Percentiles rank a stretch among this genome's conserved stretches.
phyloP scores from a whole-genome alignment of 495 filamentous ascomycete genomes.

The Daldinia caldariorum region DNA sequence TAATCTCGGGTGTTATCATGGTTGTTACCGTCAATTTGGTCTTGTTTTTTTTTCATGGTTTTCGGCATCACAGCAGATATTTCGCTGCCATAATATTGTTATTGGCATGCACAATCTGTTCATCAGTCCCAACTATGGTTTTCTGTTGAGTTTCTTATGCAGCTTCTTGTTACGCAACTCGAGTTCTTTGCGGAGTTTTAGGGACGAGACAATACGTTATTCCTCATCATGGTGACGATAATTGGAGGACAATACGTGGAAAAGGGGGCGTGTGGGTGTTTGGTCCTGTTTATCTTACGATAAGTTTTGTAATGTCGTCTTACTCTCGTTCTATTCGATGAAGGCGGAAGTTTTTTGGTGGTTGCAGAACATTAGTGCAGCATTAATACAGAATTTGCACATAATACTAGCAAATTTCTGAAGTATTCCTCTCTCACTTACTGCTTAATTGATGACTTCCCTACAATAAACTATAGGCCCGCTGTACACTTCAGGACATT shows the following conservation, averaged over 20 bases:
- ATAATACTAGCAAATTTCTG: slow-evolving; percentile 3
- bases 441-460: not conserved
- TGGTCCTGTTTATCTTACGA: slow-evolving; percentile 39
- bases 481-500: not conserved
- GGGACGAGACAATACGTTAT: slow-evolving; percentile 43
- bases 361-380: slow-evolving; percentile 38
- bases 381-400: slow-evolving; percentile 41
- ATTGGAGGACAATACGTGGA: slow-evolving; percentile 35
- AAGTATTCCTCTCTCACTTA: not conserved
- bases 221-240: slow-evolving; percentile 37
- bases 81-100: slow-evolving; percentile 22
- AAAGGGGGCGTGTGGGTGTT: slow-evolving; percentile 33
- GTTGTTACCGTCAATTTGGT: slow-evolving; percentile 21
- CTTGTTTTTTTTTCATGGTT: slow-evolving; percentile 31
- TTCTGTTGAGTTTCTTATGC: slow-evolving; percentile 17
- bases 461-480: not conserved
- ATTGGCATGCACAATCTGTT: slow-evolving; percentile 8
- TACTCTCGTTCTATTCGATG: slow-evolving; percentile 19
- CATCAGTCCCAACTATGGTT: slow-evolving; percentile 21
- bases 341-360: slow-evolving; percentile 31
- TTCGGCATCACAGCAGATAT: slow-evolving; percentile 37
- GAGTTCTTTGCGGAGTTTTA: slow-evolving; percentile 29
- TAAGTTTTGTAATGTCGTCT: slow-evolving; percentile 42
- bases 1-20: not conserved
- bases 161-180: slow-evolving; percentile 9